Percentiles rank a stretch among this genome's conserved stretches.
Conservation (phyloP, 2,329 filamentous ascomycete species). For the Pseudofabraea citricarpa region DNA sequence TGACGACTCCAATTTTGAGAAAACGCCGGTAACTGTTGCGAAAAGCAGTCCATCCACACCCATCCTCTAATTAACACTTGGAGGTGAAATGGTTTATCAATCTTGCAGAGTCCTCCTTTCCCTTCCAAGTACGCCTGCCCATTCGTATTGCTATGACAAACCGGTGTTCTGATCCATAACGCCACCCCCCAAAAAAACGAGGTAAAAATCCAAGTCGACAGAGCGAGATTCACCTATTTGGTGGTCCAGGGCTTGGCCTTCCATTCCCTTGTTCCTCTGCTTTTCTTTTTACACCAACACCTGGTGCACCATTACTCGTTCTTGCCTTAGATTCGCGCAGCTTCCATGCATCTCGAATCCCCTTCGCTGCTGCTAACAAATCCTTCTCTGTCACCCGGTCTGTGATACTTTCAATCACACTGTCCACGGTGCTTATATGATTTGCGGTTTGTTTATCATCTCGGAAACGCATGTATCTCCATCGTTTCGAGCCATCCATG, state of each 20-base stretch:
- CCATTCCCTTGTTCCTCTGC: conserved; percentile 21
- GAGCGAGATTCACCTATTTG: no score
- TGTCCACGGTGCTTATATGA: conserved; percentile 76
- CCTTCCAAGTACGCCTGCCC: no score
- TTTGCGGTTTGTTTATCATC: conserved; percentile 93
- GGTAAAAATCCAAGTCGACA: no score
- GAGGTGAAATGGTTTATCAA: no score
- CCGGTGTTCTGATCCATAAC: no score
- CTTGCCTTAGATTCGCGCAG: conserved; percentile 17
- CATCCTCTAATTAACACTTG: no score
- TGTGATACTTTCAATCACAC: conserved; percentile 84
- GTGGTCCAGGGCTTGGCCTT: conserved; percentile 22
- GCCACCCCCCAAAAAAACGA: no score
- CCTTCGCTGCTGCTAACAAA: conserved; percentile 61
- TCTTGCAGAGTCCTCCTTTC: no score
- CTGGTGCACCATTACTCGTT: conserved; percentile 2
- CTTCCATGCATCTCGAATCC: conserved; percentile 82
- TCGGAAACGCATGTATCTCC: conserved; percentile 84
- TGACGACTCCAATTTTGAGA: no score
- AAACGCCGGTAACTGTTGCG: no score
- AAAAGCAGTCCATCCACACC: no score
- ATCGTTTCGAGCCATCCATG: conserved; percentile 67
- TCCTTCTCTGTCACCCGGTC: conserved; percentile 83
- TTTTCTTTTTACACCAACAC: conserved; percentile 18
- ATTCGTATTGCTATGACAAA: background rate